Evolutionary conservation across 768 basidiomycete species (phyloP), one percentile per base, ranked within the genome.

Genomic region (Lentinula raphanica): DNA sequence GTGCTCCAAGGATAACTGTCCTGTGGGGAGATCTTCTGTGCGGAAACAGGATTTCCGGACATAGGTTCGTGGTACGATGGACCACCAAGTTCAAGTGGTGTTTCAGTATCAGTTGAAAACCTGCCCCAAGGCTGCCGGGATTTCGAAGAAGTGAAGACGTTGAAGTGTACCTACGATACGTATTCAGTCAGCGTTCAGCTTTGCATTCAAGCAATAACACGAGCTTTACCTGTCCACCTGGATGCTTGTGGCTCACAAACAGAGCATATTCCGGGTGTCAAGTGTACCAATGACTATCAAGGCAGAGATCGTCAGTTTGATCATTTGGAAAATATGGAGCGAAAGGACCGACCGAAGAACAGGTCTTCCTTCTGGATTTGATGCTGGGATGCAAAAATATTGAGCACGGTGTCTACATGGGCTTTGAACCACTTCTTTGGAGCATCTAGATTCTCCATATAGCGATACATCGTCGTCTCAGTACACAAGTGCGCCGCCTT

Each of bases 361-460:
- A 88, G 67, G 62, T 87, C 85, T 64, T 88, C 84, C 64, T 75
- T 81, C 60, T 73, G 76, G 48, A 87, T 79, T 5, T 70, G 72
- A 61, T 82, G 80, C 48, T 67, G 61, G 32, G 64, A 15, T 5
- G 76, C 82, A 67, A 80, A 91, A 17, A 80, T 68, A 42, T 79
- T 67, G 71, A 91, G 63, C 61, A 94, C 84, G 21, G 73, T 66
- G 58, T 88, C 80, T 25, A 84, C 81, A 62, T 92, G 86, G 3
- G 79, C 77, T 58, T 79, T 81, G 69, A 94, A 87, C 88, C 91
- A 94, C 59, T 73, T 79, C 64, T 82, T 86, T 0, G 90, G 83
- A 9, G 83, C 80, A 5, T 83, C 79, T 46, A 88, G 63, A 39
- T 78, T 76, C 56, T 85, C 80, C 60, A 91, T 76, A 63, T 87